These are phyloP conservation scores for Endocalyx cinctus DNA, from an alignment of 2,329 filamentous ascomycete genomes.

Conservation along the genomic window DNA sequence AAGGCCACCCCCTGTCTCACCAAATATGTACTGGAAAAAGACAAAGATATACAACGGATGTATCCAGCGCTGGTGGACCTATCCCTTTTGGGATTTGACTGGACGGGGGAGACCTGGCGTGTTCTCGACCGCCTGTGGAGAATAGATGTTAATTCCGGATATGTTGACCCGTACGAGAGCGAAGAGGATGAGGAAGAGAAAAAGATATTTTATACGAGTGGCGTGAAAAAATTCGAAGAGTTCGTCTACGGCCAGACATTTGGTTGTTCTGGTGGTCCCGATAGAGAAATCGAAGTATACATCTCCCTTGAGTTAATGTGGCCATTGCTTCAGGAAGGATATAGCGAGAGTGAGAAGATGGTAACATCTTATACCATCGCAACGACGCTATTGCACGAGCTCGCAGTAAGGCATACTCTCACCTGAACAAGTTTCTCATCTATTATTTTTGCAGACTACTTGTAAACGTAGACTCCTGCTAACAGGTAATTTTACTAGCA, in stretches of 20 bases:
- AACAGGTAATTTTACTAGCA: too few relatives aligned
- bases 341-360: slow-evolving; percentile 23
- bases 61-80: slow-evolving; percentile 7
- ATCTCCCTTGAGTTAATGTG: slow-evolving; percentile 21
- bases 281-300: neutral
- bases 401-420: slow-evolving; percentile 16
- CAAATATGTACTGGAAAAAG: slow-evolving; percentile 5
- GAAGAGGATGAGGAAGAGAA: too few relatives aligned
- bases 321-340: slow-evolving; percentile 20
- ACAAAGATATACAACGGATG: slow-evolving; percentile 9
- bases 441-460: too few relatives aligned
- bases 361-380: slow-evolving; percentile 15
- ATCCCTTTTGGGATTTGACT: slow-evolving; percentile 10
- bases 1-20: slow-evolving; percentile 4
- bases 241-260: slow-evolving; percentile 11
- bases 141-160: slow-evolving; percentile 12
- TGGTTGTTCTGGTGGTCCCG: fast-evolving
- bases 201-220: slow-evolving; percentile 1
- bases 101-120: slow-evolving; percentile 4
- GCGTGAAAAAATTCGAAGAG: neutral
- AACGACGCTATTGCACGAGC: slow-evolving; percentile 20
- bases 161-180: neutral
- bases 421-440: neutral
- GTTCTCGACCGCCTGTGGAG: slow-evolving; percentile 4
- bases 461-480: too few relatives aligned